Evolutionary conservation across 768 basidiomycete species (phyloP).

Genomic region (Pulveroboletus sp.): DNA sequence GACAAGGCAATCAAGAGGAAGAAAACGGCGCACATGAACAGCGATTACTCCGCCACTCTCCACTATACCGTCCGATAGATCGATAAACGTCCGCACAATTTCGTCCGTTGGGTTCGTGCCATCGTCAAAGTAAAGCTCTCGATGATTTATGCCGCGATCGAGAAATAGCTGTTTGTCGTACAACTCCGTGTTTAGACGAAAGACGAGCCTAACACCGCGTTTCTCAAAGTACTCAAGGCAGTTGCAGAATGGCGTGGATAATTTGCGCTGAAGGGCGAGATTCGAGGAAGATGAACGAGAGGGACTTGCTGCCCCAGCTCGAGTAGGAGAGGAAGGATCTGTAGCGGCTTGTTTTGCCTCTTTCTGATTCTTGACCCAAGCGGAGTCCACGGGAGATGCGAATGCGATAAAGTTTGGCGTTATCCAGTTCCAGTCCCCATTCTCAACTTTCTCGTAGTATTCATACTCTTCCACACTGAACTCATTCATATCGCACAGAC

Average conservation of each 20-base stretch:
- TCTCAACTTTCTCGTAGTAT: slow-evolving; percentile 92
- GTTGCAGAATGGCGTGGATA: slow-evolving; percentile 78
- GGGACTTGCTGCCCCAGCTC: slow-evolving; percentile 22
- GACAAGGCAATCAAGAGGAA: slow-evolving; percentile 6
- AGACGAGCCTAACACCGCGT: slow-evolving; percentile 81
- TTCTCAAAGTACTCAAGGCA: slow-evolving; percentile 92
- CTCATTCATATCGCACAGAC: slow-evolving; percentile 89
- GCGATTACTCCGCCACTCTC: slow-evolving; percentile 78
- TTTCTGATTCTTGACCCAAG: slow-evolving; percentile 74
- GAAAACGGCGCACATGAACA: slow-evolving; percentile 63
- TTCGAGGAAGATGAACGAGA: slow-evolving; percentile 31
- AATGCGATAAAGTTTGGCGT: slow-evolving; percentile 91
- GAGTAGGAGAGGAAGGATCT: slow-evolving; percentile 25
- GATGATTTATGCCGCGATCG: slow-evolving; percentile 81
- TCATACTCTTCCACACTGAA: slow-evolving; percentile 93
- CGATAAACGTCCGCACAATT: slow-evolving; percentile 88
- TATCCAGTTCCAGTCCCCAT: slow-evolving; percentile 95
- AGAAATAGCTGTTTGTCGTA: slow-evolving; percentile 81
- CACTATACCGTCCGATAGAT: slow-evolving; percentile 73
- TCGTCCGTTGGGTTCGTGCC: slow-evolving; percentile 97
- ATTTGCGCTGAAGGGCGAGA: slow-evolving; percentile 68
- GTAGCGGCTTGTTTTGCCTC: slow-evolving; percentile 45
- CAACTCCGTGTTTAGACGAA: slow-evolving; percentile 89
- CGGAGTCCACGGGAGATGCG: slow-evolving; percentile 81
- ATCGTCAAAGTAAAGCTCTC: slow-evolving; percentile 96